These are phyloP conservation scores for Suillus brevipes DNA, from an alignment of 768 basidiomycete species.

Conservation along the genomic window DNA sequence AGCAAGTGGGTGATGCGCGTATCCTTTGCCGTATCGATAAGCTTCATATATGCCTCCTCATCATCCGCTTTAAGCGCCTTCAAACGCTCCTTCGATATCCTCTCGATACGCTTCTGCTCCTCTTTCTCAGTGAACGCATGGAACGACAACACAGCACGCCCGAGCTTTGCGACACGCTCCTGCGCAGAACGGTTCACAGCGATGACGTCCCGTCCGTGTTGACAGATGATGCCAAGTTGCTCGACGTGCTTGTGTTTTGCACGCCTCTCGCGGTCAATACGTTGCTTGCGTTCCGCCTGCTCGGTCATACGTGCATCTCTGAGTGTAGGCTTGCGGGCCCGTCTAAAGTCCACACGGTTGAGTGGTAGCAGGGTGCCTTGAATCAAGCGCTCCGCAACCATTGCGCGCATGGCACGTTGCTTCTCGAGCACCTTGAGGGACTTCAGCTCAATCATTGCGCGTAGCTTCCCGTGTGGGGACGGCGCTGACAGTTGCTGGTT, in stretches of 20 bases:
- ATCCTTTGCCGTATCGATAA: constrained; percentile 98
- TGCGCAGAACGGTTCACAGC: constrained; percentile 67
- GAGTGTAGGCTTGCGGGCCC: constrained; percentile 79
- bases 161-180: constrained; percentile 59
- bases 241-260: constrained; percentile 97
- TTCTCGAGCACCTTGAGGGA: constrained; percentile 85
- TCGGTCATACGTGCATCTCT: constrained; percentile 91
- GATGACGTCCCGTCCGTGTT: constrained; percentile 77
- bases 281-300: constrained; percentile 86
- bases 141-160: constrained; percentile 78
- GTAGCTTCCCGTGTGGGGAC: constrained; percentile 76
- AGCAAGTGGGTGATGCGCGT: constrained; percentile 97
- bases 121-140: constrained; percentile 94
- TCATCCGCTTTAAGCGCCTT: constrained; percentile 97
- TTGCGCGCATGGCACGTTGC: constrained; percentile 83
- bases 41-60: constrained; percentile 99
- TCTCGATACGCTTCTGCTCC: constrained; percentile 95
- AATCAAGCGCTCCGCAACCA: constrained; percentile 82
- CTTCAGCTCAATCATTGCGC: constrained; percentile 92
- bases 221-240: constrained; percentile 83
- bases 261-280: constrained; percentile 86
- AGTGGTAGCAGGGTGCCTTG: constrained; percentile 88
- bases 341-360: constrained; percentile 90
- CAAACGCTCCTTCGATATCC: constrained; percentile 95
- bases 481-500: constrained; percentile 18